Conservation (phyloP, 1,284 basidiomycete genomes). For the Ustilago loliicola region DNA sequence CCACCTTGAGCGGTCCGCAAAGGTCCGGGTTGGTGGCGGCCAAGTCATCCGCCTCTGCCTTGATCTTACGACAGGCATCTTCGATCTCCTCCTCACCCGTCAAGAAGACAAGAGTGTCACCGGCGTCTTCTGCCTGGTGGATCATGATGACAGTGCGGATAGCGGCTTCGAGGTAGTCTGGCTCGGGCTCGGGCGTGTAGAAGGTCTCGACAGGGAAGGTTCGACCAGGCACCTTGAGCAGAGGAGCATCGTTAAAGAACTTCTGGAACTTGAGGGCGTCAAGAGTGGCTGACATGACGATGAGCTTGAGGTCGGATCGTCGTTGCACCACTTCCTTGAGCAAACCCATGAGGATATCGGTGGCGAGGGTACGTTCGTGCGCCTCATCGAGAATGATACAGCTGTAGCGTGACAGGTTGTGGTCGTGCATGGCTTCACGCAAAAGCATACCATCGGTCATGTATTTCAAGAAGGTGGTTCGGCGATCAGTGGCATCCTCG, state of each 20-base stretch:
- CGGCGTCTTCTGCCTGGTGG: slow-evolving; percentile 92
- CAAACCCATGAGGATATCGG: slow-evolving; percentile 98
- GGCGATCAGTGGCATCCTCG: slow-evolving; percentile 86
- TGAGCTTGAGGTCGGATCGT: slow-evolving; percentile 91
- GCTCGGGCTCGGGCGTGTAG: slow-evolving; percentile 95
- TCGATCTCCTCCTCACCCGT: slow-evolving; percentile 99
- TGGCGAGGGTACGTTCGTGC: slow-evolving; percentile 96
- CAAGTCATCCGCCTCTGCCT: slow-evolving; percentile 76
- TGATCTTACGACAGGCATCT: slow-evolving; percentile 93
- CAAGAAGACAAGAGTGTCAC: slow-evolving; percentile 93
- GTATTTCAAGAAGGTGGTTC: slow-evolving; percentile 74
- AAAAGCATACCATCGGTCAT: slow-evolving; percentile 99
- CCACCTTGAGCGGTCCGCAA: slow-evolving; percentile 81
- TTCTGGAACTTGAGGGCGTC: slow-evolving; percentile 97
- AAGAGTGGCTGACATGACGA: slow-evolving; percentile 98
- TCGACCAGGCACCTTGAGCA: slow-evolving; percentile 95
- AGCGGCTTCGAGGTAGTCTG: slow-evolving; percentile 96
- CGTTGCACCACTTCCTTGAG: slow-evolving; percentile 81
- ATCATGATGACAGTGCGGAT: slow-evolving; percentile 98
- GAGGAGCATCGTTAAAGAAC: slow-evolving; percentile 91
- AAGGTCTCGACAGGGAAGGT: slow-evolving; percentile 95
- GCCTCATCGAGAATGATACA: slow-evolving; percentile 99
- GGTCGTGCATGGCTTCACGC: slow-evolving; percentile 97
- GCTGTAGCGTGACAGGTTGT: slow-evolving; percentile 87
- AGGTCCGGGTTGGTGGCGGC: slow-evolving; percentile 64